Evolutionary conservation across 495 filamentous ascomycete genomes (phyloP).

Genomic region (Xylaria cubensis): DNA sequence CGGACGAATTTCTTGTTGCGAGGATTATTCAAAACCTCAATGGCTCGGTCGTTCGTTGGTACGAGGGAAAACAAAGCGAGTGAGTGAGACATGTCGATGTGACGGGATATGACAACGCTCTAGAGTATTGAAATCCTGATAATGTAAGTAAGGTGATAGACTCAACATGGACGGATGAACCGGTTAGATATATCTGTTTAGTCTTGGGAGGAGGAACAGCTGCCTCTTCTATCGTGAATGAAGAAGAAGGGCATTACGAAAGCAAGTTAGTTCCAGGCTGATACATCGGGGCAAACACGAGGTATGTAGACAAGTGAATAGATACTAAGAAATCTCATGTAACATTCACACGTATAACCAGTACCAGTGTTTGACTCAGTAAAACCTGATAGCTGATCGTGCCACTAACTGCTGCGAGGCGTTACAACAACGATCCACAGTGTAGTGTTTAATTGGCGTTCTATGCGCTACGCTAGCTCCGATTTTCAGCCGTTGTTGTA

Average conservation of each 20-base stretch:
- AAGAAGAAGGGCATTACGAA: too few species aligned
- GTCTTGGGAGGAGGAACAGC: neutral
- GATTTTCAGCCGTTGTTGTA: neutral
- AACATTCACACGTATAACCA: neutral
- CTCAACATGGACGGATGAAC: neutral
- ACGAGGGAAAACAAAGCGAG: slow-evolving; percentile 11
- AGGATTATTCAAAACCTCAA: too few species aligned
- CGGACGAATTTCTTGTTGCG: too few species aligned
- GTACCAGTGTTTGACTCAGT: neutral
- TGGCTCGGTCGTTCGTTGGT: too few species aligned
- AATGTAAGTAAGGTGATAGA: neutral
- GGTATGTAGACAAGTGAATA: neutral
- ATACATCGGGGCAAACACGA: neutral
- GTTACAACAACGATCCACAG: neutral
- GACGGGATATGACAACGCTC: too few species aligned
- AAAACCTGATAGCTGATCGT: too few species aligned
- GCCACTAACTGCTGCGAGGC: neutral
- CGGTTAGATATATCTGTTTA: neutral
- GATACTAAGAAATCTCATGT: neutral
- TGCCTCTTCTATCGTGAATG: neutral
- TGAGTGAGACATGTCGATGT: neutral
- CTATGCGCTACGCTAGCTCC: neutral
- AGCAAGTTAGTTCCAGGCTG: neutral
- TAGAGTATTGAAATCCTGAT: neutral
- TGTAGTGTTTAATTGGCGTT: neutral